phyloP scores from a whole-genome alignment of 106 monocot genomes.

The Xerophyta viscosa region DNA sequence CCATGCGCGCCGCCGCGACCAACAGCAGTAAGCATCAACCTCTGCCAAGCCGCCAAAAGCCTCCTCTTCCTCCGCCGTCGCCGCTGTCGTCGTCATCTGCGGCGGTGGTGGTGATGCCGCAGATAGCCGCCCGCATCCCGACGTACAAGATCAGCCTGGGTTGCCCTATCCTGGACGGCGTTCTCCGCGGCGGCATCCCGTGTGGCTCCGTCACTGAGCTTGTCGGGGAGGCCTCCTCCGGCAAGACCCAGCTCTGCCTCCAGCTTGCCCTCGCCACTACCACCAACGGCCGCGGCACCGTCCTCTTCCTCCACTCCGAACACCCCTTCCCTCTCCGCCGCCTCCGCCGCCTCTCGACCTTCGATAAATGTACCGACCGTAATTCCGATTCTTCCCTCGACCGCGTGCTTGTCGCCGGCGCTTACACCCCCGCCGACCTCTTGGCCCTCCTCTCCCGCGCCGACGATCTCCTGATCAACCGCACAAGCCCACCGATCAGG shows the following conservation, averaged over 20 bases:
- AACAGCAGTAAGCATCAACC: too few species aligned
- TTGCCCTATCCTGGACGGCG: slow-evolving; percentile 64
- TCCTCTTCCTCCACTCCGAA: slow-evolving; percentile 86
- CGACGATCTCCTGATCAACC: slow-evolving; percentile 16
- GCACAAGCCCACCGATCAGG: slow-evolving; percentile 26
- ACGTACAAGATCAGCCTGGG: slow-evolving; percentile 47
- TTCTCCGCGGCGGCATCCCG: slow-evolving; percentile 81
- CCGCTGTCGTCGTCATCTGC: too few species aligned
- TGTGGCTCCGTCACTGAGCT: slow-evolving; percentile 74
- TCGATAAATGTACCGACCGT: too few species aligned
- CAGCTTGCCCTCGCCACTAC: slow-evolving; percentile 61
- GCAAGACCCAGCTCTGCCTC: slow-evolving; percentile 97
- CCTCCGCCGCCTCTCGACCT: slow-evolving; percentile 28
- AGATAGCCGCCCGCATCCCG: slow-evolving; percentile 8
- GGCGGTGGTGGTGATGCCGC: too few species aligned
- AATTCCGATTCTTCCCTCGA: slow-evolving; percentile 59
- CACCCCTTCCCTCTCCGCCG: slow-evolving; percentile 72
- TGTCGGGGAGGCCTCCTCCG: slow-evolving; percentile 57
- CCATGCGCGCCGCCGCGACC: too few species aligned
- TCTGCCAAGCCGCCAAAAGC: too few species aligned
- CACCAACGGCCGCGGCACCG: slow-evolving; percentile 32
- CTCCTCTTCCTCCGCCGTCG: too few species aligned
- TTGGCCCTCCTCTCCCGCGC: slow-evolving; percentile 48
- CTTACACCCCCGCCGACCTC: slow-evolving; percentile 63
- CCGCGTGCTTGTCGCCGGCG: slow-evolving; percentile 44